Base-by-base conservation (phyloP, 2,329 filamentous ascomycete species). In the Pseudocercospora ulei region DNA sequence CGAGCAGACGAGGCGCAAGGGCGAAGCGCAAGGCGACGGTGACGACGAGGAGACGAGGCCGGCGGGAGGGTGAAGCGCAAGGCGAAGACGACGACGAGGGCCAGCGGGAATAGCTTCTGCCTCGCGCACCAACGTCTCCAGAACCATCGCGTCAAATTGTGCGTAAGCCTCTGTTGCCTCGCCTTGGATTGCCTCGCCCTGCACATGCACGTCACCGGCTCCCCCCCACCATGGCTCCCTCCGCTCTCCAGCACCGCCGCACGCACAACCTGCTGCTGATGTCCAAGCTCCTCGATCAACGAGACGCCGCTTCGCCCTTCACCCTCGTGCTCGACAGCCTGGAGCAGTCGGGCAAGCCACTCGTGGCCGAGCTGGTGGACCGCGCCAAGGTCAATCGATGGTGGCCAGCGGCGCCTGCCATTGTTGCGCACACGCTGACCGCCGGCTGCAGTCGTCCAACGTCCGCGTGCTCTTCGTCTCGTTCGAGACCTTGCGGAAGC, bases 261-360 rank as follows among this genome's bases (percentile, higher is more conserved):
- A 87, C 84, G 12, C 86, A 94, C 62, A 87, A 86, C 58, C 65
- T 92, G 13, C 73, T 93, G 2, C 69, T 93, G 2, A 77, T 94
- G 39, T 82, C 86, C 47, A 87, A 85, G 56, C 68, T 94, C 1
- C 69, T 94, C 47, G 83, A 78, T 56, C 68, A 84, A 39, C 74
- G 84, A 46, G 82, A 90, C 60, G 77, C 76, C 40, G 77, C 81
- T 8, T 93, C 85, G 33, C 88, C 88, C 2, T 76, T 96, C 55
- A 95, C 87, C 0, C 67, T 96, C 16, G 64, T 95, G 2, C 69
- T 94, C 40, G 88, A 96, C 61, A 83, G 72, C 20, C 68, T 95
- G 18, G 85, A 93, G 63, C 86, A 94, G 63, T 76, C 78, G 16
- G 82, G 78, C 4, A 70, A 68, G 18, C 78, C 78, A 0, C 64